Evolutionary conservation across 2,329 filamentous ascomycete species (phyloP).

Genomic region (Hymenotorrendiella dingleyae): DNA sequence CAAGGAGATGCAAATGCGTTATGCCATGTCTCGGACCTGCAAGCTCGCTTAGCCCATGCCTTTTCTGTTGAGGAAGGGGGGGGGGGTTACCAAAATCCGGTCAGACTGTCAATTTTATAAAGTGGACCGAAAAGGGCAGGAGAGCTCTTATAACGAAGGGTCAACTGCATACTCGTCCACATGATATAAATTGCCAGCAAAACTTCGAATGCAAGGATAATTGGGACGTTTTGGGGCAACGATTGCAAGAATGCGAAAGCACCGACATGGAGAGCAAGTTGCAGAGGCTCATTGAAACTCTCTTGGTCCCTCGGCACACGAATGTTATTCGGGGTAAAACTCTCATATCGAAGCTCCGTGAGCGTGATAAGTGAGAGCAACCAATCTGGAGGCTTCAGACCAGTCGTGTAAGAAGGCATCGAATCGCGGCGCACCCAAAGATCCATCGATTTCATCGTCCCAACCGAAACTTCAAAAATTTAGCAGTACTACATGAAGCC

Average conservation of each 20-base stretch:
- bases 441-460: conserved; percentile 36
- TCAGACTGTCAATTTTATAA: conserved; percentile 33
- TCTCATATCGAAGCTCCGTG: conserved; percentile 38
- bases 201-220: conserved; percentile 34
- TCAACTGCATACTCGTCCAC: conserved; percentile 35
- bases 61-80: neutral
- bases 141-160: conserved; percentile 33
- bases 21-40: conserved; percentile 36
- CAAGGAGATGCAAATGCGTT: conserved; percentile 37
- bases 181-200: conserved; percentile 36
- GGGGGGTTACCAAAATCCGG: conserved; percentile 32
- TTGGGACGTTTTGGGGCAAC: conserved; percentile 32
- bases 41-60: neutral
- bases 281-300: conserved; percentile 33
- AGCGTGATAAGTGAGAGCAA: conserved; percentile 31
- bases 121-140: conserved; percentile 36
- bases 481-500: conserved; percentile 7
- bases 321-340: conserved; percentile 37
- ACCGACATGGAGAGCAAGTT: conserved; percentile 32
- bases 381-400: conserved; percentile 24
- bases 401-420: conserved; percentile 31
- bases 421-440: conserved; percentile 32
- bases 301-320: conserved; percentile 26
- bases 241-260: conserved; percentile 32
- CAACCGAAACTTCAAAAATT: conserved; percentile 30